Evolutionary conservation across 2,329 filamentous ascomycete genomes (phyloP).

Genomic region (Paracoccidioides lutzii): DNA sequence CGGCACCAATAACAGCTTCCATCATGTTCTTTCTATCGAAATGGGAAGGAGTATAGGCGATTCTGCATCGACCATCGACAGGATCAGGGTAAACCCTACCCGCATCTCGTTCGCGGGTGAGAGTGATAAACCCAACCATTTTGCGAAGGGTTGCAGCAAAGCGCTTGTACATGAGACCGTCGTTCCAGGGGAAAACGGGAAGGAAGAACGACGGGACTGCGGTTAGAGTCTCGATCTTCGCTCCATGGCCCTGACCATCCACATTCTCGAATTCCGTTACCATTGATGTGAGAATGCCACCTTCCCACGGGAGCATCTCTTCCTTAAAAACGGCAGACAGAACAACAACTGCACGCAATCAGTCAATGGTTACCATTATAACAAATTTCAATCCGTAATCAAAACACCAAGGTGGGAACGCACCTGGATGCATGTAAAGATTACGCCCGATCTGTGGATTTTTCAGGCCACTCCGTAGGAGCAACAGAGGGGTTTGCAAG

Average conservation of each 20-base stretch:
- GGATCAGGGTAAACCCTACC: constrained; percentile 65
- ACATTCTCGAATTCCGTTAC: constrained; percentile 68
- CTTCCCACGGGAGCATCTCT: constrained; percentile 59
- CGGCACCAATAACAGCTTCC: constrained; percentile 56
- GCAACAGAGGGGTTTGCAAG: constrained; percentile 61
- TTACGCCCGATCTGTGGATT: constrained; percentile 74
- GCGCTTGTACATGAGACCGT: constrained; percentile 60
- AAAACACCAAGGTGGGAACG: constrained; percentile 19
- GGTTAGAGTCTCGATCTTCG: constrained; percentile 62
- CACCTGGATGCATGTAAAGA: constrained; percentile 67
- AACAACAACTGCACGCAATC: constrained; percentile 20
- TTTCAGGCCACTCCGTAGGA: constrained; percentile 65
- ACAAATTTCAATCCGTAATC: background rate
- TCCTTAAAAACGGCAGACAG: constrained; percentile 53
- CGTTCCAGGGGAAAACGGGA: constrained; percentile 52
- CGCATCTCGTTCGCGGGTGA: constrained; percentile 62
- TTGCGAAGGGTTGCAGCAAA: constrained; percentile 54
- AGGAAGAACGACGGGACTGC: constrained; percentile 61
- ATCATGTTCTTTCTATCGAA: constrained; percentile 62
- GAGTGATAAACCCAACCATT: constrained; percentile 57
- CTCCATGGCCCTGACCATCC: constrained; percentile 66
- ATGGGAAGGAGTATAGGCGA: constrained; percentile 58
- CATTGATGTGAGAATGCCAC: constrained; percentile 66
- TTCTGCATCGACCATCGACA: constrained; percentile 46
- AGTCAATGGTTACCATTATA: constrained; percentile 4